phyloP scores from a whole-genome alignment of 2,329 filamentous ascomycete species.

The Fusarium sp. region DNA sequence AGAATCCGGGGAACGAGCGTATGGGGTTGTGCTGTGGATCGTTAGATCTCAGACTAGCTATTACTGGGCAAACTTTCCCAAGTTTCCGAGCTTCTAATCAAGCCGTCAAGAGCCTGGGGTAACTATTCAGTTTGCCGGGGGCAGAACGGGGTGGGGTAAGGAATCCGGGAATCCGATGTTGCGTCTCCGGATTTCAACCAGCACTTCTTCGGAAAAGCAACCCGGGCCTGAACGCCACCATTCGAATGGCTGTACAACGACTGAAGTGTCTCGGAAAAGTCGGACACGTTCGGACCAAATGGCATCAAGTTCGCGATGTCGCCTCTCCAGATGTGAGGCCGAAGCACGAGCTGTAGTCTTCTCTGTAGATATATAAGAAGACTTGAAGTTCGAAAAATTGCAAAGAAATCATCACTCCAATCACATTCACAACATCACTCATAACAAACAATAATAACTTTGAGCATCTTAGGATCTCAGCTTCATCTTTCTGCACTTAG shows the following conservation, averaged over 20 bases:
- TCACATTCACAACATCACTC: not conserved
- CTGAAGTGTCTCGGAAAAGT: not conserved
- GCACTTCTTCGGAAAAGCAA: not conserved
- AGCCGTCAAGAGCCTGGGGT: not conserved
- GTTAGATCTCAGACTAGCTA: not conserved
- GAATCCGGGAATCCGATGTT: not conserved
- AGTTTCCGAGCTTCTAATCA: not conserved
- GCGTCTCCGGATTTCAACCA: not conserved
- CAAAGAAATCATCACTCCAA: constrained; percentile 15
- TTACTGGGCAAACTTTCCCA: not conserved
- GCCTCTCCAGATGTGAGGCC: constrained; percentile 6
- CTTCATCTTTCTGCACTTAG: not conserved
- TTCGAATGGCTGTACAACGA: accelerated
- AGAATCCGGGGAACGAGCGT: constrained; percentile 20
- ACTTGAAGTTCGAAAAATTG: not conserved
- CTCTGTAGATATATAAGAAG: constrained; percentile 20
- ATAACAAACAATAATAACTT: constrained; percentile 1
- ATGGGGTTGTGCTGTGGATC: constrained; percentile 34
- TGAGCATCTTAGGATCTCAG: not conserved
- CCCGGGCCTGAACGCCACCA: accelerated
- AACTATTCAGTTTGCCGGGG: not conserved
- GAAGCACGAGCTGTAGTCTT: constrained; percentile 12
- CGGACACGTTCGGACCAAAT: constrained; percentile 17
- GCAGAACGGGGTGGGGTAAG: too few species aligned
- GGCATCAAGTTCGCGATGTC: not conserved